These are phyloP conservation scores for Huntiella abstrusa DNA, from an alignment of 2,329 filamentous ascomycete species.

Conservation along the genomic window DNA sequence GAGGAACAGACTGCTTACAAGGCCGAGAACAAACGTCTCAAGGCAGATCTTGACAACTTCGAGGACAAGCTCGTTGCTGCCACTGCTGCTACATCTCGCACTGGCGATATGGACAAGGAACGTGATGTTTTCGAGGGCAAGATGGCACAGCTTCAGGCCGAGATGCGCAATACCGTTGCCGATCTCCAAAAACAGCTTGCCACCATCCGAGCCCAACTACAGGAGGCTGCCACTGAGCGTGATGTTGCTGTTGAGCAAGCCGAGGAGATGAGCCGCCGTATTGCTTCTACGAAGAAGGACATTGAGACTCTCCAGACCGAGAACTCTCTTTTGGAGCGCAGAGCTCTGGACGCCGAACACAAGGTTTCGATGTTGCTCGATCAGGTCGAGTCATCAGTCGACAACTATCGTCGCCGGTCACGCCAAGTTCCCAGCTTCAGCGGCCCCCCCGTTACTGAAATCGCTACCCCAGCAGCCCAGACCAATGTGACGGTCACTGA, in stretches of 20 bases:
- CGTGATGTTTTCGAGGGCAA: conserved; percentile 46
- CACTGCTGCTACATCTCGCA: conserved; percentile 21
- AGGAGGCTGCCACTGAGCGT: conserved; percentile 46
- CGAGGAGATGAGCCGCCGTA: conserved; percentile 34
- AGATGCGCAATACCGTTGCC: conserved; percentile 44
- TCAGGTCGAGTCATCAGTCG: conserved; percentile 83
- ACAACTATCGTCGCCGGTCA: conserved; percentile 74
- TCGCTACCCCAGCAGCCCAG: conserved; percentile 10
- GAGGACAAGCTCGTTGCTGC: conserved; percentile 31
- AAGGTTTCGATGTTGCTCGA: conserved; percentile 86
- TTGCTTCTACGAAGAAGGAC: conserved; percentile 43
- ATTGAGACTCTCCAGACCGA: conserved; percentile 69
- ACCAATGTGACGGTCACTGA: not conserved
- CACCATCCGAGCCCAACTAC: conserved; percentile 50
- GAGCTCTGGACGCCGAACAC: conserved; percentile 75
- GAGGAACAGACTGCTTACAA: conserved; percentile 91
- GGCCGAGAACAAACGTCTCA: conserved; percentile 62
- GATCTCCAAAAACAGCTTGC: conserved; percentile 55
- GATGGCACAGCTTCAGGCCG: conserved; percentile 49
- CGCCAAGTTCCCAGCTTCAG: conserved; percentile 30
- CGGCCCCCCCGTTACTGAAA: conserved; percentile 6
- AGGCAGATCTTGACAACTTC: conserved; percentile 56
- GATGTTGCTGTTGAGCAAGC: conserved; percentile 40
- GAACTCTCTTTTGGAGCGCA: conserved; percentile 61
- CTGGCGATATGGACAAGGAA: conserved; percentile 57